phyloP scores from a whole-genome alignment of 2,329 filamentous ascomycete genomes.

The Aureobasidium sp. region DNA sequence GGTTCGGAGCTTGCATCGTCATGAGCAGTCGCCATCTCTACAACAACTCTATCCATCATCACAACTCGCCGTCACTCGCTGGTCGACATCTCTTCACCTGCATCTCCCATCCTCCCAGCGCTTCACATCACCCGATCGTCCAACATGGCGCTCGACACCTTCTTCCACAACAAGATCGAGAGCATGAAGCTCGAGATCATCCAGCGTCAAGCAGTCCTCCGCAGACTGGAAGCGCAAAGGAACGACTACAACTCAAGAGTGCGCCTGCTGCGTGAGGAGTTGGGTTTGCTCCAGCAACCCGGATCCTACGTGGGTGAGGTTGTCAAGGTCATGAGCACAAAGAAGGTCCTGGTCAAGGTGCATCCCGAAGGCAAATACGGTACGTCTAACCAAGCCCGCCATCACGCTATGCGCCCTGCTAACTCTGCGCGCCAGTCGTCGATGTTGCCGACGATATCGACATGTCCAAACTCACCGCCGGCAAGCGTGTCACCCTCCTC shows the following conservation, averaged over 20 bases:
- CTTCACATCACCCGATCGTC: constrained; percentile 12
- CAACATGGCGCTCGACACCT: constrained; percentile 97
- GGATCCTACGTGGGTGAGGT: constrained; percentile 98
- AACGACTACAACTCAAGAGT: constrained; percentile 99
- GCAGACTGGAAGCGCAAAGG: constrained; percentile 90
- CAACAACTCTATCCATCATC: constrained; percentile 1
- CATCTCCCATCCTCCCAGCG: neutral
- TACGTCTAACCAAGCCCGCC: constrained; percentile 38
- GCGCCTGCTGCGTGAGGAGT: constrained; percentile 85
- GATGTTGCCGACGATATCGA: constrained; percentile 93
- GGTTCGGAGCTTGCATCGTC: constrained; percentile 3
- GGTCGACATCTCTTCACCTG: neutral
- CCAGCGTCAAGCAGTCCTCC: constrained; percentile 90
- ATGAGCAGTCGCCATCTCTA: constrained; percentile 1
- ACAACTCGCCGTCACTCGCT: constrained; percentile 3
- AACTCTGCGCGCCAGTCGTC: constrained; percentile 55
- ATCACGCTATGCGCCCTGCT: neutral
- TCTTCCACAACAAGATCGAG: constrained; percentile 99
- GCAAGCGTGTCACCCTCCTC: constrained; percentile 92
- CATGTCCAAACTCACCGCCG: constrained; percentile 87
- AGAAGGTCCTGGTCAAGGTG: constrained; percentile 98
- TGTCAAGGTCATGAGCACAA: constrained; percentile 99
- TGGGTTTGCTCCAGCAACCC: constrained; percentile 90
- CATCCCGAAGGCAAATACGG: constrained; percentile 99
- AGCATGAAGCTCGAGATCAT: constrained; percentile 99